A percentile compares a stretch with the other conserved stretches of the same genome.
These are phyloP conservation scores for Chalciporus sp. DNA, from an alignment of 1,284 basidiomycete species.

Conservation along the genomic window DNA sequence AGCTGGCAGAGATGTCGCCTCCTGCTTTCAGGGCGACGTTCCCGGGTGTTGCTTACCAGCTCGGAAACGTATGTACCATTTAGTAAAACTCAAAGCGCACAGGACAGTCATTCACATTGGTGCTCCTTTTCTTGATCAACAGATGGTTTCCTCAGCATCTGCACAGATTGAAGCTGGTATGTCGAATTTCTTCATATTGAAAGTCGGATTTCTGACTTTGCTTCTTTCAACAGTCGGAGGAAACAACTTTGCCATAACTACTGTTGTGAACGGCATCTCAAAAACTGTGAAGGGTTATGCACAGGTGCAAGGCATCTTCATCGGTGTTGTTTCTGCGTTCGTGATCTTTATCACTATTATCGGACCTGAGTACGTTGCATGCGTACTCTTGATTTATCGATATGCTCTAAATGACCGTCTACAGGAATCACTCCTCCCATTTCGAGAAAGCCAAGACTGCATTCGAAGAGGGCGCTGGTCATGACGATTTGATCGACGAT, in stretches of 20 bases:
- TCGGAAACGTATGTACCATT: constrained; percentile 59
- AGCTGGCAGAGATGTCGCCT: constrained; percentile 89
- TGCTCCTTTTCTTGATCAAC: constrained; percentile 11
- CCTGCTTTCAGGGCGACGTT: constrained; percentile 94
- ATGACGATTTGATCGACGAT: constrained; percentile 39
- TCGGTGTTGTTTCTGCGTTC: constrained; percentile 74
- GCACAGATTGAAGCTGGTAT: constrained; percentile 89
- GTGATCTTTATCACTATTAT: constrained; percentile 68
- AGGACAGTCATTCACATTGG: not conserved
- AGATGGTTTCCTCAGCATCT: constrained; percentile 87
- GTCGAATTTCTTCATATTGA: constrained; percentile 25
- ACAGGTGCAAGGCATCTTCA: constrained; percentile 83
- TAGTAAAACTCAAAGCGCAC: not conserved
- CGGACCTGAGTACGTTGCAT: constrained; percentile 67
- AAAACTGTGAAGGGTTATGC: constrained; percentile 78
- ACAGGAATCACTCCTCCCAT: constrained; percentile 75
- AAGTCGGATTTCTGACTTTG: not conserved
- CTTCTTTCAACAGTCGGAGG: constrained; percentile 52
- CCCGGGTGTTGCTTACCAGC: constrained; percentile 89
- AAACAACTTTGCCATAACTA: constrained; percentile 44
- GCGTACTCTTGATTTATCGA: not conserved
- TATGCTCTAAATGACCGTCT: not conserved
- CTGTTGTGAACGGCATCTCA: constrained; percentile 51
- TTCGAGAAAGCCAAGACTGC: constrained; percentile 85
- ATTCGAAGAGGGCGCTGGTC: constrained; percentile 72